Conservation (phyloP, 202 grass and related monocot genomes). For the Schoenoplectus tabernaemontani region DNA sequence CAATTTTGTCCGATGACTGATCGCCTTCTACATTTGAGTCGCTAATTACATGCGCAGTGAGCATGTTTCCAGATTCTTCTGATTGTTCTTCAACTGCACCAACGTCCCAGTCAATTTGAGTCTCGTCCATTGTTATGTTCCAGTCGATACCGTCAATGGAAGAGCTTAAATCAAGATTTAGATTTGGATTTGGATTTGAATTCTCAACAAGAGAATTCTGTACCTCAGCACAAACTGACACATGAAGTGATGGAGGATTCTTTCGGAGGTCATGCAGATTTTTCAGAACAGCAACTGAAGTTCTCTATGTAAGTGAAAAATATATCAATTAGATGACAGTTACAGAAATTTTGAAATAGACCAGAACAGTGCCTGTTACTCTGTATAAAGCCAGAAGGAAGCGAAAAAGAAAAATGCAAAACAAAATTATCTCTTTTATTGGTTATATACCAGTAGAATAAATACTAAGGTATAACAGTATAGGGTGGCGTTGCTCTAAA, state of each 20-base stretch:
- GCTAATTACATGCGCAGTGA: conserved; percentile 61
- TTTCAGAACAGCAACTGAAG: conserved; percentile 31
- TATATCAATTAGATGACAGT: conserved; percentile 18
- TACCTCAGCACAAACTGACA: conserved; percentile 59
- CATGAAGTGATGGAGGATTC: conserved; percentile 64
- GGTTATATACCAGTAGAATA: no score
- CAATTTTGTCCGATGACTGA: conserved; percentile 34
- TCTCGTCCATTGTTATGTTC: conserved; percentile 72
- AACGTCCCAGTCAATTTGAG: conserved; percentile 92
- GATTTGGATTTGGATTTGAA: conserved; percentile 24
- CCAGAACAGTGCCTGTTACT: background rate
- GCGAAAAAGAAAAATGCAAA: no score
- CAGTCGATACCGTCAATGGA: conserved; percentile 70
- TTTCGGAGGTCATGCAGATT: conserved; percentile 54
- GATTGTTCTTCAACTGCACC: conserved; percentile 53
- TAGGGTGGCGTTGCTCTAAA: no score
- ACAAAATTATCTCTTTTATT: no score
- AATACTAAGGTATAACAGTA: no score
- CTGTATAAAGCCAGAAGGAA: background rate
- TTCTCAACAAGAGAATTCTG: conserved; percentile 43
- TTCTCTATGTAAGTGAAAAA: conserved; percentile 43
- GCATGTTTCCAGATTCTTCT: conserved; percentile 32
- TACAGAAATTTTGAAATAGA: background rate
- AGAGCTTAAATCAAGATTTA: conserved; percentile 32
- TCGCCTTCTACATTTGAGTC: conserved; percentile 55